Base-by-base conservation (phyloP, 352 stramenopile species). In the Phytophthora fragariaefolia region DNA sequence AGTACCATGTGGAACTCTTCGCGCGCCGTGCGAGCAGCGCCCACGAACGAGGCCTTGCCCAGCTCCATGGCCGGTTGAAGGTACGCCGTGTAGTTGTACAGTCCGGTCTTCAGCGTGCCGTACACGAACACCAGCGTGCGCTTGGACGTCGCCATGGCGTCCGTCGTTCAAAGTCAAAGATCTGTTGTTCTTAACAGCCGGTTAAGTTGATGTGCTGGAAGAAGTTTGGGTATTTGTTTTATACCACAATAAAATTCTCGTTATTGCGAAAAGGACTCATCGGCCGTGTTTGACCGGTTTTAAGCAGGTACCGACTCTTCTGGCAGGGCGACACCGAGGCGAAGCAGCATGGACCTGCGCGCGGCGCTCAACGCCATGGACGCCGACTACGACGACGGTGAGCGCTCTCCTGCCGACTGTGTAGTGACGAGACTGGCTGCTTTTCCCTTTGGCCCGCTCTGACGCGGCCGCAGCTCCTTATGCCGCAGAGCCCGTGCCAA, bases 61-160 rank as follows among this genome's bases (percentile, higher is more conserved):
- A 74, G 34, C 24, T 69, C 73, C 13, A 80, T 74, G 0, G 80
- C 80, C 4, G 80, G 83, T 20, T 77, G 62, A 23, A 93, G 63
- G 63, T 93, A 93, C 69, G 71, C 55, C 6, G 76, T 58, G 60
- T 92, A 89, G 77, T 95, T 95, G 58, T 81, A 84, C 49, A 93
- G 74, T 8, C 71, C 83, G 10, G 71, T 74, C 79, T 95, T 95
- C 57, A 95, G 82, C 32, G 85, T 95, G 24, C 85, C 86, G 58
- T 95, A 92, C 26, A 95, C 85, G 58, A 91, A 93, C 62, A 95
- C 82, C 23, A 83, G 54, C 51, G 76, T 86, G 48, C 80, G 42
- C 17, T 60, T 54, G 27, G 30, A n/a, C 18, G 12, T 28, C 6
- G 45, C 63, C 58, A 73, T 73, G 4, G 42, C 49, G 47, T 34